Evolutionary conservation across 2,329 filamentous ascomycete species (phyloP).

Genomic region (Colletotrichum scovillei): DNA sequence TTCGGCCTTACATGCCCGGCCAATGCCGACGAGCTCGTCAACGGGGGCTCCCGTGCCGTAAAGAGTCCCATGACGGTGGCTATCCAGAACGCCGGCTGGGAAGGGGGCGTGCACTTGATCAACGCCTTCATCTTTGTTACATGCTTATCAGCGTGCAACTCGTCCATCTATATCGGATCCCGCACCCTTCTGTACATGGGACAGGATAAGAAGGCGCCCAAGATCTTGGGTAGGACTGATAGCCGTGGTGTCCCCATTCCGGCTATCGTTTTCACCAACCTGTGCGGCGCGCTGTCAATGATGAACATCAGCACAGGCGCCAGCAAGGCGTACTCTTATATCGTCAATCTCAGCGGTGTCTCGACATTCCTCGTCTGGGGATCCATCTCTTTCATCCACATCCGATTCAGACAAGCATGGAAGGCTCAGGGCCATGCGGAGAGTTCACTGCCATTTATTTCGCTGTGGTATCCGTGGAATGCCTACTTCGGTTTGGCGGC

Average conservation of each 20-base stretch:
- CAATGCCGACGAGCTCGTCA: slow-evolving; percentile 72
- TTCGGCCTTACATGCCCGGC: slow-evolving; percentile 80
- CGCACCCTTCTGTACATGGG: slow-evolving; percentile 82
- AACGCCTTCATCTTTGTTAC: slow-evolving; percentile 83
- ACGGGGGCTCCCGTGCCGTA: slow-evolving; percentile 70
- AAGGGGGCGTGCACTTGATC: slow-evolving; percentile 79
- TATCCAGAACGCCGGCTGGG: slow-evolving; percentile 79
- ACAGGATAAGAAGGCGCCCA: slow-evolving; percentile 77
- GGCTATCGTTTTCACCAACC: slow-evolving; percentile 75
- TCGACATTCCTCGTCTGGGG: slow-evolving; percentile 80
- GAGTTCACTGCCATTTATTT: slow-evolving; percentile 66
- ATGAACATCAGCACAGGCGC: slow-evolving; percentile 79
- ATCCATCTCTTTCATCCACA: slow-evolving; percentile 76
- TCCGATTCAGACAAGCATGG: slow-evolving; percentile 77
- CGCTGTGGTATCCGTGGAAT: slow-evolving; percentile 66
- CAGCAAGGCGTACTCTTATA: slow-evolving; percentile 73
- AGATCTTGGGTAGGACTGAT: slow-evolving; percentile 76
- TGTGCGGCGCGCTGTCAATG: slow-evolving; percentile 78
- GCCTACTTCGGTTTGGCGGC: slow-evolving; percentile 69
- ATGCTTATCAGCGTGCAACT: slow-evolving; percentile 78
- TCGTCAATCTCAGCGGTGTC: slow-evolving; percentile 77
- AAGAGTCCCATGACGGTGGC: slow-evolving; percentile 81
- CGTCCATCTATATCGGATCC: slow-evolving; percentile 81
- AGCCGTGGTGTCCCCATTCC: slow-evolving; percentile 69
- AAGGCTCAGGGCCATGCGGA: slow-evolving; percentile 64